Evolutionary conservation across 768 basidiomycete species (phyloP).

Genomic region (Naganishia onofrii): DNA sequence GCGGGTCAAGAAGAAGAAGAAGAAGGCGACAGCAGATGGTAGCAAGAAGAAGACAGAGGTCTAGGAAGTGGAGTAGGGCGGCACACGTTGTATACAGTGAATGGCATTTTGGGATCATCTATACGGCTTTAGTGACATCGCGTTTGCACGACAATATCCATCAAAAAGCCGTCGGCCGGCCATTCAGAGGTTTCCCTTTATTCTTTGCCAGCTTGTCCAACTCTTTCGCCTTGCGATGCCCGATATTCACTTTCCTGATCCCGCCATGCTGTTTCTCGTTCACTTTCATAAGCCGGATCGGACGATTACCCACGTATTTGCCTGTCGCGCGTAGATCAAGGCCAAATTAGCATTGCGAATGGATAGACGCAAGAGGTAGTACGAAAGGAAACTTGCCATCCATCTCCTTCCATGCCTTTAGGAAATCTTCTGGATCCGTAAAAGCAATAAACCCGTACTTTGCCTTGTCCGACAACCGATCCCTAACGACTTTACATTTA

Average conservation of each 20-base stretch:
- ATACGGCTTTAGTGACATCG: not conserved
- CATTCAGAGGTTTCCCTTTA: conserved; percentile 58
- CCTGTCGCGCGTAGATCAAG: conserved; percentile 55
- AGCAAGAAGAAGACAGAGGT: conserved; percentile 18
- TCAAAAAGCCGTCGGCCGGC: conserved; percentile 46
- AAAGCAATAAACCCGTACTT: conserved; percentile 97
- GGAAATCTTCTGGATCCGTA: conserved; percentile 95
- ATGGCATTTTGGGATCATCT: not conserved
- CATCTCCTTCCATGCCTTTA: conserved; percentile 99
- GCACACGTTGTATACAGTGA: not conserved
- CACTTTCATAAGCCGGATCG: conserved; percentile 94
- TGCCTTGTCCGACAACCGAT: conserved; percentile 72
- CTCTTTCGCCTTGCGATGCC: conserved; percentile 83
- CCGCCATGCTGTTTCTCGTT: conserved; percentile 64
- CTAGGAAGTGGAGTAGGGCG: not conserved
- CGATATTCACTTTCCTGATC: conserved; percentile 87
- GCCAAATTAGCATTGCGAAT: no score
- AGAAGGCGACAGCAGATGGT: conserved; percentile 6
- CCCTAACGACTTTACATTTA: conserved; percentile 92
- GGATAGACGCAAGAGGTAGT: not conserved
- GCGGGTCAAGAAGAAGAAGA: conserved; percentile 20
- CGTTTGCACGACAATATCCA: not conserved
- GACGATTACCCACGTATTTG: conserved; percentile 97
- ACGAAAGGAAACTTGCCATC: conserved; percentile 69
- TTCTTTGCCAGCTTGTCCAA: conserved; percentile 89